Conservation (phyloP, 2,329 filamentous ascomycete species). For the Calonectria leucothoes region DNA sequence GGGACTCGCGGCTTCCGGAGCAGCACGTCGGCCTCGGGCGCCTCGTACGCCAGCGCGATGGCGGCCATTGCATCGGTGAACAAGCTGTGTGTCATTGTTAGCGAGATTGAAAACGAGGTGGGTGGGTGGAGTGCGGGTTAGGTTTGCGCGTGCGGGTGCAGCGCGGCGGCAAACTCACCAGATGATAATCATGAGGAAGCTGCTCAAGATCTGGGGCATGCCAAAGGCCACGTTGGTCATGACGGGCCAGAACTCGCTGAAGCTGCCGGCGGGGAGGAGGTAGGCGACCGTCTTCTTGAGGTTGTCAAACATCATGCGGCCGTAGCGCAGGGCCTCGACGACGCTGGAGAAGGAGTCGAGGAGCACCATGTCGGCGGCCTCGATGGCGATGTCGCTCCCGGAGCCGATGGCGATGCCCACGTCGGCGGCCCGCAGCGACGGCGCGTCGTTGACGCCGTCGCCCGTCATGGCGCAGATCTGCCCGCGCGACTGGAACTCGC, state of each 20-base stretch:
- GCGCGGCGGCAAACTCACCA: no score
- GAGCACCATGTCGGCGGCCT: constrained; percentile 84
- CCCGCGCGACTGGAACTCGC: constrained; percentile 73
- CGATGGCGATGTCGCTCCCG: constrained; percentile 85
- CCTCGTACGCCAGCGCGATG: constrained; percentile 80
- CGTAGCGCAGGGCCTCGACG: constrained; percentile 78
- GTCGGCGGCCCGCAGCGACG: constrained; percentile 82
- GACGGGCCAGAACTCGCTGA: constrained; percentile 81
- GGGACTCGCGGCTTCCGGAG: constrained; percentile 75
- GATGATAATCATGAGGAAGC: constrained; percentile 78
- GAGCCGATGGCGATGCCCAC: constrained; percentile 85
- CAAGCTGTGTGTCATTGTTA: constrained; percentile 56
- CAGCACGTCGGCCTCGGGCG: constrained; percentile 81
- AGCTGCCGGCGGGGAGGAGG: constrained; percentile 78
- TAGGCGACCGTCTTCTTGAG: constrained; percentile 80
- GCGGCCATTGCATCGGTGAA: constrained; percentile 83
- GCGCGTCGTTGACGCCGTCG: constrained; percentile 88
- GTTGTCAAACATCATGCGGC: constrained; percentile 83
- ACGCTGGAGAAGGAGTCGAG: constrained; percentile 80
- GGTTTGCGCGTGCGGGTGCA: no score
- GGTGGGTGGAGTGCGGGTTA: no score
- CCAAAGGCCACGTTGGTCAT: constrained; percentile 79
- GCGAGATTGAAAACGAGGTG: background rate
- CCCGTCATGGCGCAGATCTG: constrained; percentile 86
- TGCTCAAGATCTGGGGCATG: constrained; percentile 77